Base-by-base conservation (phyloP, 2,329 filamentous ascomycete species). In the Aspergillus jensenii region DNA sequence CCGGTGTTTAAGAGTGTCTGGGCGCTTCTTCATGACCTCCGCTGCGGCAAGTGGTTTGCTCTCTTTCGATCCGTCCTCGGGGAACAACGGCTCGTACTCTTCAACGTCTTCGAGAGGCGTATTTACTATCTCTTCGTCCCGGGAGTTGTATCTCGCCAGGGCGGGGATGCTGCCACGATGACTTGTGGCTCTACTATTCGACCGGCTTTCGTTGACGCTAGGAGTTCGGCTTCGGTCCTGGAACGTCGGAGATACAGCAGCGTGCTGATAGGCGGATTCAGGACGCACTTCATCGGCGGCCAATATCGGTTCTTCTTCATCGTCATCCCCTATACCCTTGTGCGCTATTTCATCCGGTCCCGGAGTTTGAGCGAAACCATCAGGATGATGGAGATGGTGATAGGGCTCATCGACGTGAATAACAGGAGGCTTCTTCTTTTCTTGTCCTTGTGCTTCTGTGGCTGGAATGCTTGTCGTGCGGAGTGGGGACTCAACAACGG, bases 71-170 rank as follows among this genome's bases (percentile, higher is more conserved):
- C 93, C 90, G 56, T 95, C 82, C 14, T 86, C 92, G 0, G 90
- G 88, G 75, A 99, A 99, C 3, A 99, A 79, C 2, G 95, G 95
- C 72, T 98, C 93, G 68, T 98, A 98, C 73, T 98, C 93, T 67
- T 93, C 89, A 5, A 96, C 90, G 68, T 96, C 89, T 67, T 96
- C 91, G 8, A 96, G 78, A 5, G 90, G 90, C 3, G 89, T 92
- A 44, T 82, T 78, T 46, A 78, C 72, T 4, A 31, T 31, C 21
- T 81, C 79, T 47, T 85, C 82, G 27, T 83, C 81, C 40, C 79
- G 79, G 15, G 81, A 85, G 76, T 68, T 78, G 77, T 74, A 88
- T 71, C 74, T 88, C 53, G 78, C 74, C 47, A 83, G 68, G 55
- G 78, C 77, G 15, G 82, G 79, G 6, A 82, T 76, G 46, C 78